Percentiles rank a stretch among this genome's conserved stretches.
These are phyloP conservation scores for Pisolithus orientalis DNA, from an alignment of 768 basidiomycete genomes.

Conservation along the genomic window DNA sequence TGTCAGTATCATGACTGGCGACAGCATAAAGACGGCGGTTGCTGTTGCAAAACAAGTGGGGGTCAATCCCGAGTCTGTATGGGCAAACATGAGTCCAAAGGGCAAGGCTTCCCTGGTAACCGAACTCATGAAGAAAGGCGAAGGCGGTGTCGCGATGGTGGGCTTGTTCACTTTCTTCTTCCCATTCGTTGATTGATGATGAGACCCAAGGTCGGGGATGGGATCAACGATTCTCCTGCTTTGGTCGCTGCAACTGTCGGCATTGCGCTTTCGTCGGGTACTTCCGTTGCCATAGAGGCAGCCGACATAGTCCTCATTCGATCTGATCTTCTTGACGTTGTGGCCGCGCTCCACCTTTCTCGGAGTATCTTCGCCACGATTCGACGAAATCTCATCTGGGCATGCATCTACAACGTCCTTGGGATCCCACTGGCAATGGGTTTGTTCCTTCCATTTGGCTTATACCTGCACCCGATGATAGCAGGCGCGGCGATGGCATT, in stretches of 20 bases:
- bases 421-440: slow-evolving; percentile 99
- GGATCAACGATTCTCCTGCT: slow-evolving; percentile 98
- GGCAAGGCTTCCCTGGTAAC: slow-evolving; percentile 86
- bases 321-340: slow-evolving; percentile 93
- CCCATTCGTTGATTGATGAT: not conserved
- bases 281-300: slow-evolving; percentile 96
- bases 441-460: slow-evolving; percentile 81
- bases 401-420: slow-evolving; percentile 88
- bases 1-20: slow-evolving; percentile 93
- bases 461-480: slow-evolving; percentile 97
- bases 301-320: slow-evolving; percentile 98
- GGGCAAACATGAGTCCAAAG: slow-evolving; percentile 91
- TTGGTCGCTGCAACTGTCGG: slow-evolving; percentile 94
- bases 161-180: slow-evolving; percentile 14
- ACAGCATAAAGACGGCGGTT: slow-evolving; percentile 76
- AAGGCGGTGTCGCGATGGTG: slow-evolving; percentile 87
- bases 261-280: slow-evolving; percentile 92
- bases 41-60: slow-evolving; percentile 91
- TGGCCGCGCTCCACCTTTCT: slow-evolving; percentile 91
- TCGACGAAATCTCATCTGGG: slow-evolving; percentile 91
- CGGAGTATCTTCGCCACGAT: slow-evolving; percentile 86
- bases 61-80: slow-evolving; percentile 75
- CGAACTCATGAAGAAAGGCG: slow-evolving; percentile 69
- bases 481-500: slow-evolving; percentile 99
- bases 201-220: slow-evolving; percentile 79